These are phyloP conservation scores for Boechera divaricarpa DNA, from an alignment of 345 rosid species.

Conservation along the genomic window DNA sequence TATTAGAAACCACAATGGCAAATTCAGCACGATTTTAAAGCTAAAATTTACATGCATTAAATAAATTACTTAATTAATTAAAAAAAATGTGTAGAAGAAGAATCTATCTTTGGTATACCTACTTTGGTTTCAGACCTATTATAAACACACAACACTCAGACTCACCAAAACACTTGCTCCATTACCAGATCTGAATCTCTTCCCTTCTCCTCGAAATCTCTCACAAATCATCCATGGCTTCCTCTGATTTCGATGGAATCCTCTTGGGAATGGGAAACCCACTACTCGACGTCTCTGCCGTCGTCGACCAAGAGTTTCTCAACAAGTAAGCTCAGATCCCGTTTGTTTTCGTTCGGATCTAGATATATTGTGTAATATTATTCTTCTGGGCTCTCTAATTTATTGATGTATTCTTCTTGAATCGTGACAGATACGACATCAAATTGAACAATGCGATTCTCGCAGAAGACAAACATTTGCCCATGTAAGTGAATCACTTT, in stretches of 20 bases:
- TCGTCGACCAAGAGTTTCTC: conserved; percentile 88
- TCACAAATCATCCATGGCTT: conserved; percentile 53
- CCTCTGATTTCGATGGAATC: conserved; percentile 56
- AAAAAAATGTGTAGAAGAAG: background rate
- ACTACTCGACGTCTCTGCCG: conserved; percentile 96
- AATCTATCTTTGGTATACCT: conserved; percentile 29
- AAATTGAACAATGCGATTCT: conserved; percentile 91
- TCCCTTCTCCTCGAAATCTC: conserved; percentile 9
- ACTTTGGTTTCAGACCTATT: background rate
- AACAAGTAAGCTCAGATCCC: conserved; percentile 53
- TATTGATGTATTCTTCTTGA: background rate
- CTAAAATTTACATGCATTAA: no score
- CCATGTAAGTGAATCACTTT: conserved; percentile 61
- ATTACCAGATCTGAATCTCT: conserved; percentile 42
- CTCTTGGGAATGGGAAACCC: conserved; percentile 97
- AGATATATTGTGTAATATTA: background rate
- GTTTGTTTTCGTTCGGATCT: background rate
- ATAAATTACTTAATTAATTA: background rate
- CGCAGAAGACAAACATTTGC: conserved; percentile 91
- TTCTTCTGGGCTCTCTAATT: background rate
- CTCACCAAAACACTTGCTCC: conserved; percentile 22
- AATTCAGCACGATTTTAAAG: background rate
- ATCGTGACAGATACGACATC: conserved; percentile 69
- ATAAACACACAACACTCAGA: conserved; percentile 3
- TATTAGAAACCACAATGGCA: background rate